Evolutionary conservation across 129 eudicot genomes (phyloP).

Genomic region (Scalesia atractyloides): DNA sequence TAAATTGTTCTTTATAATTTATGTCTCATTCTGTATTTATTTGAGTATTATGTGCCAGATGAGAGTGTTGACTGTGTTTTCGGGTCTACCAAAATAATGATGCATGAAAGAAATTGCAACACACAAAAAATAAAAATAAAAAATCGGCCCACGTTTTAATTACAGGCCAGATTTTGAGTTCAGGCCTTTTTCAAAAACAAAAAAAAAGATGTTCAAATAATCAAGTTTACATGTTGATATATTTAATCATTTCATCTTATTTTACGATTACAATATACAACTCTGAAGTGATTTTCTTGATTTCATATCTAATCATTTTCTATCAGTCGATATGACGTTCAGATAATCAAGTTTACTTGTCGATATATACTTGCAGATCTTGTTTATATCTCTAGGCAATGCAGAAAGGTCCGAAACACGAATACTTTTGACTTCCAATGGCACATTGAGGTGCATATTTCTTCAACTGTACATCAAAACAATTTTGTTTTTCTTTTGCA

Average conservation of each 20-base stretch:
- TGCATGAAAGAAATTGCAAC: background rate
- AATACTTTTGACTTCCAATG: conserved; percentile 48
- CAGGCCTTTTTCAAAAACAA: background rate
- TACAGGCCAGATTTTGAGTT: background rate
- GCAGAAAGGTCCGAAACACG: conserved; percentile 46
- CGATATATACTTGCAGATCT: conserved; percentile 40
- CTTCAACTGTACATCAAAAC: background rate
- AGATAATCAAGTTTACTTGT: conserved; percentile 5
- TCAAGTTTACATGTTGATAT: no score
- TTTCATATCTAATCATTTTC: conserved; percentile 13
- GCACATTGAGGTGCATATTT: conserved; percentile 43
- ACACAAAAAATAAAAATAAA: no score
- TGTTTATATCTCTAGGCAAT: conserved; percentile 33
- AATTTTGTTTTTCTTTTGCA: background rate
- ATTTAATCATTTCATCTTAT: no score
- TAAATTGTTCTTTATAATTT: background rate
- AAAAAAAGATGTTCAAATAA: no score
- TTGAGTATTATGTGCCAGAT: conserved; percentile 9
- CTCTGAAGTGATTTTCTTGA: conserved; percentile 1
- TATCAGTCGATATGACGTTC: background rate
- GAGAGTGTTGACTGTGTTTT: background rate
- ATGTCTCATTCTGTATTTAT: conserved; percentile 12
- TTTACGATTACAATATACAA: background rate
- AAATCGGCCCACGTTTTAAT: no score
- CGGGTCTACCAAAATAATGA: background rate